These are phyloP conservation scores for Zygoascus meyerae DNA, from an alignment of 1,139 yeast species.

Conservation along the genomic window DNA sequence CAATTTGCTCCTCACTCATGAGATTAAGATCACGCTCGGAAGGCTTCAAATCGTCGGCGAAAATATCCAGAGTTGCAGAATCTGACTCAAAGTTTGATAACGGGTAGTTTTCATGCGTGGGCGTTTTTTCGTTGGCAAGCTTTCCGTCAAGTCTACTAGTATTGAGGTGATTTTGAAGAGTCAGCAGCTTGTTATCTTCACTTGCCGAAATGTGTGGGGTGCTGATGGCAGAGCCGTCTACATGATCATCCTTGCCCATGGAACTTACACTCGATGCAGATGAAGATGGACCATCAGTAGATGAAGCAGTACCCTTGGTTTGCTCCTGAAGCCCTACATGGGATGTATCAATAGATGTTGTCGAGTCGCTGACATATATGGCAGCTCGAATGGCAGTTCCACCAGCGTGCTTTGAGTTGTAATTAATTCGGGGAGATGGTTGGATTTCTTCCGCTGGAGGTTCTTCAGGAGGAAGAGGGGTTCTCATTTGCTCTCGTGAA, in stretches of 20 bases:
- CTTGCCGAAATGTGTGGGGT: constrained; percentile 8
- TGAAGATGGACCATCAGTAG: constrained; percentile 5
- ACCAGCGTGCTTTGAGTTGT: background rate
- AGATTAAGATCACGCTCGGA: background rate
- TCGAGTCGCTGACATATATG: constrained; percentile 8
- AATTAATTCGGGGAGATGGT: constrained; percentile 1
- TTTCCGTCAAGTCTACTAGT: background rate
- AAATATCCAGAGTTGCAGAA: too few species aligned
- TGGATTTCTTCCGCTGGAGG: background rate
- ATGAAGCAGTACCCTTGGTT: constrained; percentile 5
- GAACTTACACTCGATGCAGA: constrained; percentile 8
- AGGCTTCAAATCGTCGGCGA: too few species aligned
- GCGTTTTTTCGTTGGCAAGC: background rate
- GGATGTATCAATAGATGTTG: constrained; percentile 4
- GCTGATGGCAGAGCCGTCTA: constrained; percentile 8
- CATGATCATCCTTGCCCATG: constrained; percentile 6
- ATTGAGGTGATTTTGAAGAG: background rate
- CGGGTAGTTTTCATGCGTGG: background rate
- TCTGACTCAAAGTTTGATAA: too few species aligned
- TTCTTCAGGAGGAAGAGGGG: background rate
- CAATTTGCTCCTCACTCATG: constrained; percentile 2
- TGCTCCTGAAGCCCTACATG: background rate
- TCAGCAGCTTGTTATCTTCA: background rate
- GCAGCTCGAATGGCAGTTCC: constrained; percentile 6
- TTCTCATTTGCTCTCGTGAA: background rate